Conservation (phyloP, 2,329 filamentous ascomycete genomes). For the Beauveria sp. region DNA sequence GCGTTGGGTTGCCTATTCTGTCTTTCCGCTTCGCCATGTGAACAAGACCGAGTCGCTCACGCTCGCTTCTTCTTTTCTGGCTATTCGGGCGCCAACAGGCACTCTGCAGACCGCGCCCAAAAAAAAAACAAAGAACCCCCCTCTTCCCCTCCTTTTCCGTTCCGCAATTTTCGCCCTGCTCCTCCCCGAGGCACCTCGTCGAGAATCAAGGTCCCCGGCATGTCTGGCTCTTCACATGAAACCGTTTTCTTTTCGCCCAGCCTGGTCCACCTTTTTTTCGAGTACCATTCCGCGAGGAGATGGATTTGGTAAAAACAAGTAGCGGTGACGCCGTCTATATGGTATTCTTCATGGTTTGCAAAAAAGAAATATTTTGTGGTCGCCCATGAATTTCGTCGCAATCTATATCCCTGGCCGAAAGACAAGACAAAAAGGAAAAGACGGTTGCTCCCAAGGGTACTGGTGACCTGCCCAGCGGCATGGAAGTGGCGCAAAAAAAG, state of each 20-base stretch:
- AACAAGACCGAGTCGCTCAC: not conserved
- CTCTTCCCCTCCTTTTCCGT: not conserved
- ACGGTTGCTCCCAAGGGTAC: not conserved
- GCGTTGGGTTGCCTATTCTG: slow-evolving; percentile 1
- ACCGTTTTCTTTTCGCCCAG: not conserved
- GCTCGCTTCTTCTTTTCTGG: not conserved
- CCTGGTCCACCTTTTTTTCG: slow-evolving; percentile 3
- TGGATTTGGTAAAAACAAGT: slow-evolving; percentile 10
- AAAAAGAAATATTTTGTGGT: not conserved
- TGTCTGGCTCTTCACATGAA: slow-evolving; percentile 3
- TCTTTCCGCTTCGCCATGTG: slow-evolving; percentile 1
- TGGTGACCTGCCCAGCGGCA: not conserved
- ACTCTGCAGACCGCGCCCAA: not conserved
- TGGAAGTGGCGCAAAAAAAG: not conserved
- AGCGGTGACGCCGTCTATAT: slow-evolving; percentile 13
- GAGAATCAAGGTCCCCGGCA: not conserved
- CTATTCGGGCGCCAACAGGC: not conserved
- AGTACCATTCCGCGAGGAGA: slow-evolving; percentile 12
- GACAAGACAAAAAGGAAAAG: not conserved
- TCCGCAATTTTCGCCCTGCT: not conserved
- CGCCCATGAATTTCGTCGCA: slow-evolving; percentile 3
- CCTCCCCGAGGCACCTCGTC: no score
- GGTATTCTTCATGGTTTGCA: not conserved
- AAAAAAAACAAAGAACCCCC: not conserved
- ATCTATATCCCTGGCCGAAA: not conserved